Base-by-base conservation (phyloP, 2,329 filamentous ascomycete genomes). In the Mycosphaerella sp. region DNA sequence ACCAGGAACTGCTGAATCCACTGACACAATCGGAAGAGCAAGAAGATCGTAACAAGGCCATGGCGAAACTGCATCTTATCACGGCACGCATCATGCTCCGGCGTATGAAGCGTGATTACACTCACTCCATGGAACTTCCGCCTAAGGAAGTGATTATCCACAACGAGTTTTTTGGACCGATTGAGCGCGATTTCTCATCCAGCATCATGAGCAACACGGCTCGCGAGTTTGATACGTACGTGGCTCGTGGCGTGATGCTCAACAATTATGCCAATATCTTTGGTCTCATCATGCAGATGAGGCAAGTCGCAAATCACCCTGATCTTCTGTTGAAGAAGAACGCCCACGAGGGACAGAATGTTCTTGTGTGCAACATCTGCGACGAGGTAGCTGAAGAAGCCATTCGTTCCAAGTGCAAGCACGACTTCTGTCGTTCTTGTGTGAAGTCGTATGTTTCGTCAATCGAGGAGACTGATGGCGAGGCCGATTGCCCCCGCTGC, bases 201-300 rank as follows among this genome's bases (percentile, higher is more conserved):
- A 95, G 89, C 64, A 95, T 98, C 76, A 98, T 97, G 89, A 89
- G 84, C 12, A 95, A 88, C 67, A 86, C 88, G 6, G 82, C 85
- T 55, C 86, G 93, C 57, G 85, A 90, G 64, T 98, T 97, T 62
- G 89, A 97, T 67, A 97, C 91, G 0, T 98, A 97, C 62, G 93
- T 97, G 38, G 86, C 89, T 14, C 88, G 90, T 59, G 91, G 90
- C 74, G 92, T 97, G 17, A 83, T 98, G 72, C 80, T 98, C 48
- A 78, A 97, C 77, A 95, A 96, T 69, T 97, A 97, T 64, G 93
- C 93, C 74, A 98, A 98, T 70, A 97, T 98, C 61, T 98, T 98
- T 66, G 92, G 91, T 67, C 80, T 98, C 52, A 96, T 98, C 67
- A 97, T 97, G 89, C 91, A 95, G 71, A 97, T 98, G 92, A 86